Base-by-base conservation (phyloP, 306 rosid species). In the Cicer cuneatum region DNA sequence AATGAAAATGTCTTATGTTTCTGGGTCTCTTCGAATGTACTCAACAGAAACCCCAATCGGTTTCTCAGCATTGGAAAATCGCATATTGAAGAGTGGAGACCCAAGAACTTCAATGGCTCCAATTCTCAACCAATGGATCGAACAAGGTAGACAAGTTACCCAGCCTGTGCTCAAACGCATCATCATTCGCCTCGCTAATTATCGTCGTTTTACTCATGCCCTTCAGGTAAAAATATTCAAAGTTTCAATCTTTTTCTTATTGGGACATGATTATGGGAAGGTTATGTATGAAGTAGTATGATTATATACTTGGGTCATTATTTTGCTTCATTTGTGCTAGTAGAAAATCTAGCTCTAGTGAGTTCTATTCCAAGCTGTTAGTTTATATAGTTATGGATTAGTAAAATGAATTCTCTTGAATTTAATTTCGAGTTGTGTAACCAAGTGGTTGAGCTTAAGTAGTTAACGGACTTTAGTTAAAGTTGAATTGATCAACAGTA, bases 181-280 rank as follows among this genome's bases (percentile, higher is more conserved):
- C 60, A 24, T 88, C 85, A 61, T 6, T 24, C 79, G 69, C 70
- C 93, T 92, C 62, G 49, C 87, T 70, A 29, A 16, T 43, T 42
- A 1, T 33, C 87, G 85, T 60, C 96, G 93, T 43, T 84, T 39
- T 84, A 13, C 46, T 1, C 97, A 89, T 21, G 97, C 97, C 76
- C 92, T 92, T 39, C 88, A 89, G 89, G 74, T 69, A 11, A 14
- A 4, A 18, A 8, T 10, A n/a, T 56, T 57, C 29, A 24, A 16
- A 45, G 10, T 38, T 77, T 38, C 53, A 46, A 57, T 33, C 19
- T 72, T 58, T 52, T 52, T 14, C 40, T 38, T 29, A 2, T 46
- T 38, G 0, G 53, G 47, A 69, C 51, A 49, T 40, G n/a, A n/a
- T n/a, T n/a, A n/a, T n/a, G 39, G 18, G 53, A 24, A 58, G 24